Base-by-base conservation (phyloP, 2,329 filamentous ascomycete genomes). In the Zasmidium angulare region DNA sequence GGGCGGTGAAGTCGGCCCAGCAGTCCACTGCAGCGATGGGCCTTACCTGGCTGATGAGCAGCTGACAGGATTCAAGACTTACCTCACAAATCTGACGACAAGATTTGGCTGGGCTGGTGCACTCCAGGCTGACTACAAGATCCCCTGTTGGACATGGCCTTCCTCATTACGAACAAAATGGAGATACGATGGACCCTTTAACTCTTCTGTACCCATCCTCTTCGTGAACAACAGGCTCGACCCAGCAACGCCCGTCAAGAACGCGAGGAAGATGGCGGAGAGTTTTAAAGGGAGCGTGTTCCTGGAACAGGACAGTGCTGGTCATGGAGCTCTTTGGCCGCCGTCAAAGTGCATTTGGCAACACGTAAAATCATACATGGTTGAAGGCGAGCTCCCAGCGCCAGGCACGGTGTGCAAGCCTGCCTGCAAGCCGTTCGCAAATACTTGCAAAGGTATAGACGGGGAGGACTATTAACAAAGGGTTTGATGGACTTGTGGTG, bases 241-340 rank as follows among this genome's bases (percentile, higher is more conserved):
- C 58, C 72, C 74, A 2, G 72, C 74, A 6, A 75, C 74, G 3
- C 72, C 74, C 0, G 58, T 71, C 12, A 58, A 56, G 19, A 69
- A 68, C 47, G 71, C 72, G 7, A 67, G 63, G 22, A 67, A 72
- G 43, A 78, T 78, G 75, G 69, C 71, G 3, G 64, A 53, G 19
- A 64, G 70, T 1, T 74, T 70, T 49, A 60, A 64, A 9, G 71
- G 69, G 11, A 69, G 69, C 7, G 69, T 66, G 20, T 67, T 69
- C 2, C 56, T 74, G 9, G 67, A 68, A 4, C 73, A 75, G 52
- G 66, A 75, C 48, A 68, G 67, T 9, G 63, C 66, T 3, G 73
- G 73, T 17, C 71, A 74, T 59, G 71, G 71, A 26, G 65, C 24
- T 53, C 64, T 52, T 46, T 71, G 26, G 65, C 66, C 46, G 65